Evolutionary conservation across 2,329 filamentous ascomycete genomes (phyloP), one percentile per base, ranked within the genome.

Genomic region (Ambrosiella xylebori): DNA sequence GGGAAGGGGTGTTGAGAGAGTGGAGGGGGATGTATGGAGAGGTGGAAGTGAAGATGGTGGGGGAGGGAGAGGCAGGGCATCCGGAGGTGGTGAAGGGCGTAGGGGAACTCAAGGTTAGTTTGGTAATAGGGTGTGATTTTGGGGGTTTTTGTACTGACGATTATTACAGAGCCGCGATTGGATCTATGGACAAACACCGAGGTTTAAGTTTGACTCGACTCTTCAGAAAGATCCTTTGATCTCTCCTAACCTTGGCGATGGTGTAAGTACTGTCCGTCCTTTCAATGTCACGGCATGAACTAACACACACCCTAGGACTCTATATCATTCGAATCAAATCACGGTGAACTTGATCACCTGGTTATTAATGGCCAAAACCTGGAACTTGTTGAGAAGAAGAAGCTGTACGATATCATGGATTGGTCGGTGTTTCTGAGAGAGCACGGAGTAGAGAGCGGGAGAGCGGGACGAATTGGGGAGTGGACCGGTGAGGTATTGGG

Each of bases 151-250:
- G 15, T 38, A n/a, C 39, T 68, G 67, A 39, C 61, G 64, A 4
- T 68, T 41, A 41, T 41, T 41, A 41, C 63, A 82, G 76, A 83
- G 82, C 0, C 69, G 71, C 2, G 78, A 82, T 9, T 96, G 89
- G 88, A 84, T 85, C 59, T 95, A 85, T 69, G 79, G 79, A 1
- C 89, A 95, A 70, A 95, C 90, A 1, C 90, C 90, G 1, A 83
- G 84, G 58, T 96, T 95, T 68, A 81, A 77, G 7, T 82, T 91
- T 63, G 81, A 79, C 2, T 82, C 78, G 2, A 71, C 78, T 67
- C 70, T 83, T 41, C 76, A 76, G 61, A 73, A 80, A 62, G 73
- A 80, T 47, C 74, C 79, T 58, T 71, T 81, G 58, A 69, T 76
- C 60, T 72, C 80, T 44, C 79, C 80, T 0, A 64, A 67, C 0